These are phyloP conservation scores for Penicillium bialowiezense DNA, from an alignment of 495 filamentous ascomycete genomes.

Conservation along the genomic window DNA sequence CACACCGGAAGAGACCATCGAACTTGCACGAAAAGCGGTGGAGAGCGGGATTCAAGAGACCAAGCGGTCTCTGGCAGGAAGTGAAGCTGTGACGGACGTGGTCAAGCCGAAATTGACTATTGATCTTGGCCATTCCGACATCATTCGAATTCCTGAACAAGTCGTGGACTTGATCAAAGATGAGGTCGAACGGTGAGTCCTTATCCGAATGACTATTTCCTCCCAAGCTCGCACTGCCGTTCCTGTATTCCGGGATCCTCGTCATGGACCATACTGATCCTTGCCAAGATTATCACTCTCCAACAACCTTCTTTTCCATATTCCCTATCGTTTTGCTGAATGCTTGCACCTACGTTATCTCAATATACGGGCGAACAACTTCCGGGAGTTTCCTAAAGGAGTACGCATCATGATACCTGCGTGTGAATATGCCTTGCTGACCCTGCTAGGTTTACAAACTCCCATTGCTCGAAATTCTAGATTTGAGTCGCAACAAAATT, in stretches of 20 bases:
- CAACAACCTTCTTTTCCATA: conserved; percentile 77
- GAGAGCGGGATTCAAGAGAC: conserved; percentile 65
- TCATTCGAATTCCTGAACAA: conserved; percentile 77
- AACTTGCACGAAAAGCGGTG: conserved; percentile 63
- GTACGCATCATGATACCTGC: conserved; percentile 50
- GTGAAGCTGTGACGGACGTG: conserved; percentile 63
- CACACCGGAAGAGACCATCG: conserved; percentile 46
- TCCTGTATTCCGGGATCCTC: not conserved
- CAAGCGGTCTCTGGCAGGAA: conserved; percentile 64
- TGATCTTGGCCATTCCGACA: conserved; percentile 80
- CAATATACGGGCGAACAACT: conserved; percentile 86
- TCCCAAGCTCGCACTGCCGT: not conserved
- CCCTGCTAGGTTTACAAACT: conserved; percentile 69
- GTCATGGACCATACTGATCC: conserved; percentile 3
- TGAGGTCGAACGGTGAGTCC: conserved; percentile 79
- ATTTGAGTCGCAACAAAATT: conserved; percentile 84
- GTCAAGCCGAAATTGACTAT: conserved; percentile 80
- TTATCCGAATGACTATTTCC: not conserved
- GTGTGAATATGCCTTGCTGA: conserved; percentile 10
- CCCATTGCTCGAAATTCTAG: conserved; percentile 84
- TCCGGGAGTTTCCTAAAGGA: conserved; percentile 81
- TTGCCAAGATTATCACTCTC: conserved; percentile 73
- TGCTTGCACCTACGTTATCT: conserved; percentile 89
- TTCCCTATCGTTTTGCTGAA: conserved; percentile 78
- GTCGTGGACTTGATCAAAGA: conserved; percentile 91